Evolutionary conservation across 805 yeast genomes (phyloP), one percentile per base, ranked within the genome.

Genomic region (Metschnikowia lunata): DNA sequence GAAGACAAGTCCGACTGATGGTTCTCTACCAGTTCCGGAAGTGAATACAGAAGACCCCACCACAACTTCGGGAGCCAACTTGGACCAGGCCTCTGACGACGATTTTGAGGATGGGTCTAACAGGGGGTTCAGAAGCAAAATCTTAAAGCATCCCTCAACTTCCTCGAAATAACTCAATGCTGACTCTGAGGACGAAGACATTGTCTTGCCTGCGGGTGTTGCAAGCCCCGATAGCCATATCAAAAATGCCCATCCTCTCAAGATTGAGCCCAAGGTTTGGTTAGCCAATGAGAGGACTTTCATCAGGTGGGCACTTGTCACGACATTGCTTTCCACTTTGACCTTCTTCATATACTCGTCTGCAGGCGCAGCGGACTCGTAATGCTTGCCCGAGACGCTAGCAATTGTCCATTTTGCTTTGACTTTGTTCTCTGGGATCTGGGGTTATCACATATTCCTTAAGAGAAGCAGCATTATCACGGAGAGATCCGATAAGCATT

Each of bases 241-340:
- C 56, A 86, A 90, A 59, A 89, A 89, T 62, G 83, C 90, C 26
- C 96, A 97, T 7, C 93, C 97, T 1, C 79, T 89, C 44, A 89
- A 86, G 66, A 90, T 93, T 46, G 99, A 93, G 70, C 95, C 98
- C 28, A 93, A 93, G 61, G 99, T 93, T 11, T 93, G 98, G 97
- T 75, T 93, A 51, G 99, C 99, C 27, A 93, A 93, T 61, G 99
- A 93, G 70, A 84, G 99, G 64, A 93, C 99, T 4, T 91, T 90
- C 70, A 84, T 87, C 72, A 79, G 95, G 65, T 93, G 99, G 99
- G 73, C 93, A 52, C 89, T 85, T 51, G 91, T 91, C 18, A 85
- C 95, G 11, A 80, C 95, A 0, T 71, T 93, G 60, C 74, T 93
- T 54, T 82, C 96, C 15, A 82, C 90, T 0, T 69, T 93, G 56